Base-by-base conservation (phyloP, 495 filamentous ascomycete genomes). In the Pseudomonodictys pantanalensis region DNA sequence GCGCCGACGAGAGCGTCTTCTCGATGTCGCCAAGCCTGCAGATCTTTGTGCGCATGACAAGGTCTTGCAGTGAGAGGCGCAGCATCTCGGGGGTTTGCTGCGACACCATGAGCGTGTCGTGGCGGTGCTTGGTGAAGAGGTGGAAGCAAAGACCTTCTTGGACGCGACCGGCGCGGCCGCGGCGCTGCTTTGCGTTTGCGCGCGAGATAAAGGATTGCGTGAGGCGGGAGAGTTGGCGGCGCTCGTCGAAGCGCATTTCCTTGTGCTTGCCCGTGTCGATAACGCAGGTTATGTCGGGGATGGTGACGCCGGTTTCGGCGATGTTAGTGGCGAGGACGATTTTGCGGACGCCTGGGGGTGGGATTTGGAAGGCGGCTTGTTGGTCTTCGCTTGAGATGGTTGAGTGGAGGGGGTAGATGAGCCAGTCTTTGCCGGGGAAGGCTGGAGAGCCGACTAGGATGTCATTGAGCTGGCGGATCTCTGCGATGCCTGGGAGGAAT, bases 81-180 rank as follows among this genome's bases (percentile, higher is more conserved):
- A 97, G 84, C 81, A 98, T 91, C 71, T 98, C 93, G 0, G 93
- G 93, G 0, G 88, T 95, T 76, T 97, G 93, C 68, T 96, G 89
- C 48, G 92, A 90, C 12, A 83, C 81, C 79, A 97, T 90, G 58
- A 88, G 60, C 42, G 78, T 76, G 46, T 97, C 91, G 70, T 96
- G 88, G 1, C 92, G 83, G 58, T 89, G 77, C 55, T 85, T 92
- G 1, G 93, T 96, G 70, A 97, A 96, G 11, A 98, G 76, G 65
- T 98, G 93, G 72, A 96, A 97, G 72, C 92, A 97, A 3, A 97
- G 78, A 20, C 93, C 93, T 59, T 91, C 83, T 67, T 93, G 92
- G 1, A 97, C 91, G 78, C 93, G 89, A n/a, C 93, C 93, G 48
- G 93, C 93, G 80, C 93, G 82, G 52, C 93, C 93, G 54, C 91